phyloP scores from a whole-genome alignment of 2,329 filamentous ascomycete species.

The Stagonosporopsis rhizophila region DNA sequence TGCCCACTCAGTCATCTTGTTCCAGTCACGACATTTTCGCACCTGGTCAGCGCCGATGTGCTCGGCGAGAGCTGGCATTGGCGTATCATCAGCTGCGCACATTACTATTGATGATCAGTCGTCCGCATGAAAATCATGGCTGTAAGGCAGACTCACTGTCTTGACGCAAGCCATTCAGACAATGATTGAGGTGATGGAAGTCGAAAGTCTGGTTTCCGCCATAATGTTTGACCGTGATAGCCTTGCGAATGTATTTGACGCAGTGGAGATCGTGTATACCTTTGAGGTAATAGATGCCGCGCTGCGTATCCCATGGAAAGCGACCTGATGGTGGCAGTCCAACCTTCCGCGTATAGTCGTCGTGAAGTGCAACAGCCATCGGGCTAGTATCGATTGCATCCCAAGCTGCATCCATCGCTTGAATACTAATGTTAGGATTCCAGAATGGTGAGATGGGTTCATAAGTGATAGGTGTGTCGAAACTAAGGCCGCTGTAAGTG shows the following conservation, averaged over 20 bases:
- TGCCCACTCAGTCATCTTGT: slow-evolving; percentile 43
- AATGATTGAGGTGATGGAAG: slow-evolving; percentile 43
- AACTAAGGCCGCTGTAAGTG: slow-evolving; percentile 37
- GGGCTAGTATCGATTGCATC: slow-evolving; percentile 44
- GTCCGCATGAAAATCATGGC: background rate
- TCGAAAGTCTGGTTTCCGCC: slow-evolving; percentile 31
- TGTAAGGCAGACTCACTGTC: slow-evolving; percentile 21
- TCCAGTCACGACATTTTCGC: slow-evolving; percentile 44
- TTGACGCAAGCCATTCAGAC: slow-evolving; percentile 44
- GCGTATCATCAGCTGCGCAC: slow-evolving; percentile 47
- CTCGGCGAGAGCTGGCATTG: slow-evolving; percentile 38
- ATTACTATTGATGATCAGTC: slow-evolving; percentile 26
- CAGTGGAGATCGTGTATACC: slow-evolving; percentile 47
- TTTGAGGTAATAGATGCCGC: slow-evolving; percentile 47
- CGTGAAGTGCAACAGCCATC: slow-evolving; percentile 42
- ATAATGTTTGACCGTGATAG: slow-evolving; percentile 40
- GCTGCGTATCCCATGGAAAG: slow-evolving; percentile 47
- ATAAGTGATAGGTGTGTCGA: slow-evolving; percentile 38
- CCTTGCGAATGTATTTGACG: slow-evolving; percentile 46
- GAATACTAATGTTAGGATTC: slow-evolving; percentile 38
- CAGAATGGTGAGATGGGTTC: slow-evolving; percentile 41
- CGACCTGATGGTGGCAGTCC: slow-evolving; percentile 37
- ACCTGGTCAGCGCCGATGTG: slow-evolving; percentile 40
- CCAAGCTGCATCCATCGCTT: slow-evolving; percentile 42
- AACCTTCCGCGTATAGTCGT: slow-evolving; percentile 32